Conservation (phyloP, 306 rosid species). For the Senna siamea region DNA sequence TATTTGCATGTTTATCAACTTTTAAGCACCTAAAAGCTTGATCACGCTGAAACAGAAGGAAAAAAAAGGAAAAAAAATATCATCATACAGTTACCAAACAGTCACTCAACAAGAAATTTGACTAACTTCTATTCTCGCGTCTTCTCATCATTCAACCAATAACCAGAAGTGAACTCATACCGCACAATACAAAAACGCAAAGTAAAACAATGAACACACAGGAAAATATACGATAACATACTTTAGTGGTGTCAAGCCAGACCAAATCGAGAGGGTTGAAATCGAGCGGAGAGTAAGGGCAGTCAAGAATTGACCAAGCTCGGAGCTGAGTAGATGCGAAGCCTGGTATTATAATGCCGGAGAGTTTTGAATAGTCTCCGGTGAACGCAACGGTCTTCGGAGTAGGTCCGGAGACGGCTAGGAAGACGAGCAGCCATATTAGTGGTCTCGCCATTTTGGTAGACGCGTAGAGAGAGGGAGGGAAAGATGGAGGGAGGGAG, state of each 20-base stretch:
- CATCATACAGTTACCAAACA: not conserved
- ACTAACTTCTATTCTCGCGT: not conserved
- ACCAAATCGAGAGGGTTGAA: slow-evolving; percentile 99
- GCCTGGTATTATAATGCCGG: slow-evolving; percentile 96
- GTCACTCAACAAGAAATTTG: not conserved
- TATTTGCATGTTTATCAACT: too few species aligned
- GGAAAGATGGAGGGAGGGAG: not conserved
- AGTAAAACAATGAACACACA: not conserved
- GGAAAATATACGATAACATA: slow-evolving; percentile 35
- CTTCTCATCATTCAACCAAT: slow-evolving; percentile 1
- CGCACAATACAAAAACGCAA: slow-evolving; percentile 3
- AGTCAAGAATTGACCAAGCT: slow-evolving; percentile 97
- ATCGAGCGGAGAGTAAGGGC: slow-evolving; percentile 96
- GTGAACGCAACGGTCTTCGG: slow-evolving; percentile 43
- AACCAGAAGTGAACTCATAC: not conserved
- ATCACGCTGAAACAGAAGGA: not conserved
- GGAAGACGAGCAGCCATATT: slow-evolving; percentile 37
- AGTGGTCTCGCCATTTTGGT: slow-evolving; percentile 30
- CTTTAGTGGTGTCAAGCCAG: slow-evolving; percentile 96
- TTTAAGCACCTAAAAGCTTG: not conserved
- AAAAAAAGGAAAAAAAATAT: not conserved
- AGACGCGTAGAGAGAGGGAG: not conserved
- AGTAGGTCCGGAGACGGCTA: slow-evolving; percentile 43
- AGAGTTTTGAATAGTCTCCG: slow-evolving; percentile 77
- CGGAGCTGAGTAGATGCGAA: slow-evolving; percentile 98